A percentile compares a stretch with the other conserved stretches of the same genome.
These are phyloP conservation scores for Cicer yamashitae DNA, from an alignment of 306 rosid genomes.

Conservation along the genomic window DNA sequence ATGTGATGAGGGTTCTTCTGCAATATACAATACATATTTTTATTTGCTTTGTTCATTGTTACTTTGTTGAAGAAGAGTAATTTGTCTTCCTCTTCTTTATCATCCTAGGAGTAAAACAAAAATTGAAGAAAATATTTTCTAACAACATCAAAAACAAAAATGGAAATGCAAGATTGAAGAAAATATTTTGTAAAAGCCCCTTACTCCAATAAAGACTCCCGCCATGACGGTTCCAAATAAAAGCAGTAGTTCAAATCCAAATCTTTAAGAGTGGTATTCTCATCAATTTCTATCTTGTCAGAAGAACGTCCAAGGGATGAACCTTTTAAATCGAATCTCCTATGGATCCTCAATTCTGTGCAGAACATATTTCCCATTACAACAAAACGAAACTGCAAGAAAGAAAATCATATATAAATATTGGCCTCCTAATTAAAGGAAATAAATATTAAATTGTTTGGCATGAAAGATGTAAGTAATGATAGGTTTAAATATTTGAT, in stretches of 20 bases:
- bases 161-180: slow-evolving; percentile 2
- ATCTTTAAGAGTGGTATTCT: slow-evolving; percentile 95
- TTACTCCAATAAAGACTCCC: slow-evolving; percentile 79
- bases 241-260: slow-evolving; percentile 87
- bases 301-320: slow-evolving; percentile 97
- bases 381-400: slow-evolving; percentile 93
- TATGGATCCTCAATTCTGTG: slow-evolving; percentile 95
- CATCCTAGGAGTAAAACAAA: slow-evolving; percentile 13
- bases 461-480: slow-evolving; percentile 33
- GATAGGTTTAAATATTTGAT: slow-evolving; percentile 28
- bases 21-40: slow-evolving; percentile 7
- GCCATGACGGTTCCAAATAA: slow-evolving; percentile 97
- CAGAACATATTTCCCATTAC: slow-evolving; percentile 99
- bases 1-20: slow-evolving; percentile 7
- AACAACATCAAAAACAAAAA: slow-evolving; percentile 9
- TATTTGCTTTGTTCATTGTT: slow-evolving; percentile 1
- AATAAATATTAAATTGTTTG: slow-evolving; percentile 36
- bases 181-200: slow-evolving; percentile 44
- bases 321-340: slow-evolving; percentile 94
- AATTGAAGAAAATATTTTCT: neutral
- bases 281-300: slow-evolving; percentile 96
- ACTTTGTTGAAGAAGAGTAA: slow-evolving; percentile 14
- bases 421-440: slow-evolving; percentile 45
- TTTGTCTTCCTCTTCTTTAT: slow-evolving; percentile 27
- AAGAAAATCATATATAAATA: slow-evolving; percentile 36